Evolutionary conservation across 192 early-diverging fungal species (phyloP), one percentile per base, ranked within the genome.

Genomic region (Chytriomyces confervae): DNA sequence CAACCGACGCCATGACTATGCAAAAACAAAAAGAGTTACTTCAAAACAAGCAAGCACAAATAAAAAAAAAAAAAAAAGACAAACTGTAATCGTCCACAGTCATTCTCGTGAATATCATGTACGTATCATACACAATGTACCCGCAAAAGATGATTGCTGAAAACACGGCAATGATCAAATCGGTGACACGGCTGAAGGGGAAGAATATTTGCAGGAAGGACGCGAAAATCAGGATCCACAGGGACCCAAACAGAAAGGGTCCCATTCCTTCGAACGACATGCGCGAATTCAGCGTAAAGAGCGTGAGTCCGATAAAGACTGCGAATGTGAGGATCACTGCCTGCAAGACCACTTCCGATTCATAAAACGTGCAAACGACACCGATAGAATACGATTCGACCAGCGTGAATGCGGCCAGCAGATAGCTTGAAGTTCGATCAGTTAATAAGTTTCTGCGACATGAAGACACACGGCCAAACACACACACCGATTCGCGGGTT

Each of bases 241-340:
- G 81, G n/a, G 85, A 81, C 61, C 88, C 87, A 72, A 84, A 89
- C 24, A 95, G 80, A 61, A 87, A 79, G 23, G 80, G 80, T 8
- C 50, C 77, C 44, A 77, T 46, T 16, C 66, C 66, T 61, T 66
- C 45, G 45, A 79, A 83, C n/a, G 74, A 68, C 24, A 76, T 74
- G 45, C 90, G 87, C 10, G 91, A 92, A 81, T 95, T 92, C 51
- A 94, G 43, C 0, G 94, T 91, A 76, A 95, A 95, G 47, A 95
- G 76, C 3, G 93, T 95, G 77, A 95, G 79, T 29, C 80, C 89
- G 62, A 91, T 69, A 79, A 95, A 94, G 50, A 95, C 74, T 7
- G 89, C 86, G 36, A 91, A 86, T 10, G 92, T 94, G 50, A 95
- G 87, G 13, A 91, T 84, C 62, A 92, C 83, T 0, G 93, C 94